Percentiles rank a stretch among this genome's conserved stretches.
Conservation (phyloP, 495 filamentous ascomycete genomes). For the Bathelium albidoporum region DNA sequence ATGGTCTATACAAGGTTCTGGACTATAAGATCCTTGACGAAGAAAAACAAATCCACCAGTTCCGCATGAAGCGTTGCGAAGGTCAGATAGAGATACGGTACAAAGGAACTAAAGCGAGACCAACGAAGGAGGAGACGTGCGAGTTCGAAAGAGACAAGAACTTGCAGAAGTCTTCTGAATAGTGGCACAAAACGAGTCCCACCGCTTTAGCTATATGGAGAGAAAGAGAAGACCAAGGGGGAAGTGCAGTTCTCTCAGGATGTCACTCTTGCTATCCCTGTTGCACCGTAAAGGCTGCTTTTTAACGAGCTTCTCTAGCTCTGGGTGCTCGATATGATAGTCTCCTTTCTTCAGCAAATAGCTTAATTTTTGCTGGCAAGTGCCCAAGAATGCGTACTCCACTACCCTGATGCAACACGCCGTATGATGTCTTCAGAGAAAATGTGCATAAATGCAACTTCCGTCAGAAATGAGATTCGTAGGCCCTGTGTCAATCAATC, state of each 20-base stretch:
- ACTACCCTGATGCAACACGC: too few relatives aligned
- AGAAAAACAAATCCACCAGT: conserved; percentile 27
- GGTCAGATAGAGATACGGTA: conserved; percentile 38
- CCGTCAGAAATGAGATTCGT: too few relatives aligned
- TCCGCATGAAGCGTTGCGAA: conserved; percentile 28
- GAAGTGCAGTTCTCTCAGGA: too few relatives aligned
- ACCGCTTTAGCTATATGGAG: too few relatives aligned
- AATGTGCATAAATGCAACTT: too few relatives aligned
- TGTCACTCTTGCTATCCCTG: too few relatives aligned
- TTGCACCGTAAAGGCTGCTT: too few relatives aligned
- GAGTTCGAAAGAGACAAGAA: conserved; percentile 20
- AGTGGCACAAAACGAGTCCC: not conserved
- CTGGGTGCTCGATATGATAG: not conserved
- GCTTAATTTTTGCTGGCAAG: too few relatives aligned
- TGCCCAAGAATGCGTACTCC: too few relatives aligned
- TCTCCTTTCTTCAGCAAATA: not conserved
- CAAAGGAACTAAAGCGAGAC: conserved; percentile 19
- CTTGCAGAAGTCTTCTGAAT: not conserved
- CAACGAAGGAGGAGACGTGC: conserved; percentile 25
- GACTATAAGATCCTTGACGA: conserved; percentile 27
- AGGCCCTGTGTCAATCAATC: conserved; percentile 26
- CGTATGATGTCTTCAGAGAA: too few relatives aligned
- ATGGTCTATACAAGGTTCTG: conserved; percentile 45
- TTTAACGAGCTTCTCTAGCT: not conserved
- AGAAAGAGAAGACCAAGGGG: too few relatives aligned